A percentile compares a stretch with the other conserved stretches of the same genome.
Evolutionary conservation across 345 rosid species (phyloP).

Genomic region (Eucalyptus pauciflora): DNA sequence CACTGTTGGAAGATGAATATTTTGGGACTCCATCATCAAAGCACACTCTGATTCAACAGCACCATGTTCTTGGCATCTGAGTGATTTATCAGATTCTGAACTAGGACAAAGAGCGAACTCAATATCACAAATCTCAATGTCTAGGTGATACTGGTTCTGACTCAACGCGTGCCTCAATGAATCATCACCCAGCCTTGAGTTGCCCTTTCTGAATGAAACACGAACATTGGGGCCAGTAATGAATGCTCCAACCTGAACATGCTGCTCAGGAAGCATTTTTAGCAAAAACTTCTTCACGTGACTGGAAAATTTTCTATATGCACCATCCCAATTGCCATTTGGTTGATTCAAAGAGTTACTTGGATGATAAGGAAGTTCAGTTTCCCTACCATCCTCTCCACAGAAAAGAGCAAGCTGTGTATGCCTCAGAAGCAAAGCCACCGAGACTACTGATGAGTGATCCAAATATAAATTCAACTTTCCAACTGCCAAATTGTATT

Average conservation of each 20-base stretch:
- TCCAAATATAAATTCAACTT: constrained; percentile 48
- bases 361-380: constrained; percentile 12
- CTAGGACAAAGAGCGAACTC: constrained; percentile 60
- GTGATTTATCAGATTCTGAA: constrained; percentile 21
- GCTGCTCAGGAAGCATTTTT: constrained; percentile 53
- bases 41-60: constrained; percentile 31
- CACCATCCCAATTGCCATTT: constrained; percentile 20
- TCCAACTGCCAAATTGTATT: constrained; percentile 55
- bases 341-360: constrained; percentile 10
- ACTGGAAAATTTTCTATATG: constrained; percentile 18
- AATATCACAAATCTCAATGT: constrained; percentile 54
- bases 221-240: constrained; percentile 60
- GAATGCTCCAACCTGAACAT: constrained; percentile 52
- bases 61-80: constrained; percentile 15
- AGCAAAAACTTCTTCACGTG: constrained; percentile 30
- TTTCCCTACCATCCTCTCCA: constrained; percentile 9
- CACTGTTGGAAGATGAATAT: constrained; percentile 28
- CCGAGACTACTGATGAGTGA: constrained; percentile 37
- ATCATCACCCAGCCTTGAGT: constrained; percentile 3
- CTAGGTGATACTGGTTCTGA: constrained; percentile 23
- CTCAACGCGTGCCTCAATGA: background rate
- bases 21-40: constrained; percentile 31
- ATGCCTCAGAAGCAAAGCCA: constrained; percentile 46
- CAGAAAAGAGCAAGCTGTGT: constrained; percentile 27
- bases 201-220: constrained; percentile 33